Evolutionary conservation across 1,139 yeast species (phyloP), one percentile per base, ranked within the genome.

Genomic region (Geotrichum restrictum): DNA sequence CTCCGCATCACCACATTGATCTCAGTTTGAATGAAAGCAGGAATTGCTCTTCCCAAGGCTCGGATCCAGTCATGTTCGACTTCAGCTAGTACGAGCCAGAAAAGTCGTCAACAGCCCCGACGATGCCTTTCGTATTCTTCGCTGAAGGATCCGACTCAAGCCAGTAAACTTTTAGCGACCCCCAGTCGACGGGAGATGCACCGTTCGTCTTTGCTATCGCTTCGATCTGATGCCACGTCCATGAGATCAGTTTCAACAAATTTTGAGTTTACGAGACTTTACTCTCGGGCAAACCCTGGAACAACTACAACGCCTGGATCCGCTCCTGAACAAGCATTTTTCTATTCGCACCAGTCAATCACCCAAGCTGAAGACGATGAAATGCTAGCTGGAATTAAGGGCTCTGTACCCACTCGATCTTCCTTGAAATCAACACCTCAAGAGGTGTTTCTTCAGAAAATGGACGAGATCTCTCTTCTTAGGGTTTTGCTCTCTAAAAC

Each of bases 41-140:
- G 45, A 38, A 39, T 46, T 38, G 39, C 49, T n/a, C 22, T 46
- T 31, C 49, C 49, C 22, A 46, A 46, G 49, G 45, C 49, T 22
- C 45, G 49, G 43, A 32, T 46, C 11, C 49, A 46, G 47, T 39
- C 47, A 43, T 43, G 47, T 27, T 33, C 47, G 31, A 2, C 47
- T 13, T 10, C 38, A 6, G 14, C 39, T 33, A 43, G 47, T 22
- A 33, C 47, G 10, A 32, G 29, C 38, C 47, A 33, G 16, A 11
- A 38, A 21, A 32, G 32, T n/a, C n/a, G n/a, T n/a, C n/a, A n/a
- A 13, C 47, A 32, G 27, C 47, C 38, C 14, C 47, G 47, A 16
- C 38, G 47, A 43, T 32, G 47, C 31, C 14, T 43, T 18, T 43
- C 39, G 5, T 43, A 43, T 16, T 7, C 44, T 27, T 21, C 44